Evolutionary conservation across 192 early-diverging fungal species (phyloP).

Genomic region (Backusella tarrabulga): DNA sequence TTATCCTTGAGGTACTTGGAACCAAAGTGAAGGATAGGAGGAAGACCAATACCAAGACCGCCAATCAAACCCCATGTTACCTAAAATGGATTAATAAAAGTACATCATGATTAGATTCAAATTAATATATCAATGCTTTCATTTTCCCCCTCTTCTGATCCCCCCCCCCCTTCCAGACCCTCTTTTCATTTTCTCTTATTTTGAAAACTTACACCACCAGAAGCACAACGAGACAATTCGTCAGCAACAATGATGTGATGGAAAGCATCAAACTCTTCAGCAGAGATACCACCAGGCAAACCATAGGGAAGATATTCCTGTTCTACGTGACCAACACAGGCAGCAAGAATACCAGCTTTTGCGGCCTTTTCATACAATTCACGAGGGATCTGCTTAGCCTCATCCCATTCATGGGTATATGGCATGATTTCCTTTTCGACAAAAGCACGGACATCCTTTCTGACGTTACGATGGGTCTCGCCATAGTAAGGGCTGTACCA

Average conservation of each 20-base stretch:
- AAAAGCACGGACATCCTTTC: constrained; percentile 61
- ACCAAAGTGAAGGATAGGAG: constrained; percentile 70
- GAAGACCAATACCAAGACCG: constrained; percentile 72
- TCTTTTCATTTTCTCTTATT: not conserved
- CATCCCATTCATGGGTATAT: constrained; percentile 76
- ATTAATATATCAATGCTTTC: not conserved
- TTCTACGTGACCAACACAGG: constrained; percentile 48
- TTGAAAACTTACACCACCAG: constrained; percentile 60
- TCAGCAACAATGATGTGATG: constrained; percentile 76
- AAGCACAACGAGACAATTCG: constrained; percentile 77
- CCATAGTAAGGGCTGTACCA: constrained; percentile 74
- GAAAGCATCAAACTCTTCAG: constrained; percentile 64
- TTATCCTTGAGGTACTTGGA: constrained; percentile 67
- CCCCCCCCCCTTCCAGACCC: not conserved
- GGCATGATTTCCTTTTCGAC: constrained; percentile 80
- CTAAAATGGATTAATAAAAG: not conserved
- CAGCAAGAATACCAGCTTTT: constrained; percentile 65
- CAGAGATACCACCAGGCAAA: constrained; percentile 47
- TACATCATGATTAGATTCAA: not conserved
- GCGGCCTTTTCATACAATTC: constrained; percentile 71
- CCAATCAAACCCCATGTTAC: constrained; percentile 16
- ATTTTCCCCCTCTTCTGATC: not conserved
- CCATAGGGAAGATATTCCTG: constrained; percentile 33
- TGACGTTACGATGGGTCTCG: constrained; percentile 61
- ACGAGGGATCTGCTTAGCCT: constrained; percentile 72